Percentiles rank a stretch among this genome's conserved stretches.
Evolutionary conservation across 2,329 filamentous ascomycete species (phyloP).

Genomic region (Biscogniauxia mediterranea): DNA sequence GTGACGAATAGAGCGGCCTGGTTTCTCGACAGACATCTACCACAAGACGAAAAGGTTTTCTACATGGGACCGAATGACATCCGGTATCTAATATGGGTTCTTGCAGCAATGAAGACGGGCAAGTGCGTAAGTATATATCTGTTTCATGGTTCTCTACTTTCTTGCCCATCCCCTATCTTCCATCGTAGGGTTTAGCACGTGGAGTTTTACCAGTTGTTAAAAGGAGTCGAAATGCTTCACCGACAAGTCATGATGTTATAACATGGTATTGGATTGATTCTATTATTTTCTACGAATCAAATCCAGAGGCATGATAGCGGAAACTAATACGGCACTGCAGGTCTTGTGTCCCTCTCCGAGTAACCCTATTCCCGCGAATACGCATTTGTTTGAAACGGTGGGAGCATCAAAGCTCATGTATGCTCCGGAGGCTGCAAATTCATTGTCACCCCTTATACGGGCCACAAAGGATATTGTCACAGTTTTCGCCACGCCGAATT

Average conservation of each 20-base stretch:
- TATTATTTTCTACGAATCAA: too few relatives aligned
- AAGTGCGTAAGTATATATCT: constrained; percentile 14
- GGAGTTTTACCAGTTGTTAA: not conserved
- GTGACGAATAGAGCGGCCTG: constrained; percentile 20
- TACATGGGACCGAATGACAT: constrained; percentile 18
- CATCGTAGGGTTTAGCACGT: not conserved
- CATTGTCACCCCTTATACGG: constrained; percentile 7
- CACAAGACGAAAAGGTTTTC: constrained; percentile 11
- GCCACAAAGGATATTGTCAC: constrained; percentile 9
- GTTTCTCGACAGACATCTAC: constrained; percentile 16
- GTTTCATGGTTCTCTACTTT: constrained; percentile 1
- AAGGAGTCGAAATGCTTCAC: too few relatives aligned
- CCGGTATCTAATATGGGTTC: constrained; percentile 13
- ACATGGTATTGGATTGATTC: too few relatives aligned
- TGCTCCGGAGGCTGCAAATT: constrained; percentile 10
- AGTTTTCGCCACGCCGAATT: constrained; percentile 5
- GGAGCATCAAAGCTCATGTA: constrained; percentile 14
- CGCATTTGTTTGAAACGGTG: constrained; percentile 8
- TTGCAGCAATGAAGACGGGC: constrained; percentile 17
- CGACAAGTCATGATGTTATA: too few relatives aligned
- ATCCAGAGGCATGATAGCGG: not conserved
- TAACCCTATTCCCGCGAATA: constrained; percentile 2
- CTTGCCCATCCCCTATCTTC: too few relatives aligned
- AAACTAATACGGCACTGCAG: not conserved
- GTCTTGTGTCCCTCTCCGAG: not conserved